phyloP scores from a whole-genome alignment of 1,139 yeast genomes.

The Nakaseomyces bracarensis region DNA sequence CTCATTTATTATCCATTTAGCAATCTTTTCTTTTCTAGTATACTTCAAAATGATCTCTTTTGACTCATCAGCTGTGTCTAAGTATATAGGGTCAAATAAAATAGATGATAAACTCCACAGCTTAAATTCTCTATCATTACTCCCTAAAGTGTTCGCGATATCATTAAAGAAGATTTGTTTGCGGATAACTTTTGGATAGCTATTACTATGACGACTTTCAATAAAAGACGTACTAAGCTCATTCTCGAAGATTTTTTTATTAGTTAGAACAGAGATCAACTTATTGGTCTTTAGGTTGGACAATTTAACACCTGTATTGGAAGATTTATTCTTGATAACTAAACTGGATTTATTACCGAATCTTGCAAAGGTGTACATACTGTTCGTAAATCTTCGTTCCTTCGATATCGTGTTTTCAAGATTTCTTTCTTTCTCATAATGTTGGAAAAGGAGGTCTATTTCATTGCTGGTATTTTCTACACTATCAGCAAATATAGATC shows the following conservation, averaged over 20 bases:
- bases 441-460: slow-evolving; percentile 44
- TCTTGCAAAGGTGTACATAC: slow-evolving; percentile 21
- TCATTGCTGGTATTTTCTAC: slow-evolving; percentile 24
- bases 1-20: slow-evolving; percentile 51
- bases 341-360: slow-evolving; percentile 24
- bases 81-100: slow-evolving; percentile 42
- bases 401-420: slow-evolving; percentile 25
- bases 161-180: slow-evolving; percentile 20
- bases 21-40: slow-evolving; percentile 40
- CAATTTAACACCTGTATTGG: slow-evolving; percentile 11
- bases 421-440: slow-evolving; percentile 34
- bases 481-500: slow-evolving; percentile 40
- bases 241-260: slow-evolving; percentile 14
- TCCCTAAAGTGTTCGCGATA: slow-evolving; percentile 15
- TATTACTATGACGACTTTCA: slow-evolving; percentile 19
- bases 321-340: slow-evolving; percentile 12
- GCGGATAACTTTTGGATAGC: slow-evolving; percentile 32
- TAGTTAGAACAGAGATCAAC: slow-evolving; percentile 6
- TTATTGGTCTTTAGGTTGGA: background rate
- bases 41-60: slow-evolving; percentile 33
- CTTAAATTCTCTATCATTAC: slow-evolving; percentile 20
- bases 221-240: slow-evolving; percentile 16
- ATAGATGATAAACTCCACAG: slow-evolving; percentile 50
- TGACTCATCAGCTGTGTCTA: slow-evolving; percentile 28
- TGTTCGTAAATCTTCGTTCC: slow-evolving; percentile 24